phyloP scores from a whole-genome alignment of 1,284 basidiomycete species.

The Pascua guehoae region DNA sequence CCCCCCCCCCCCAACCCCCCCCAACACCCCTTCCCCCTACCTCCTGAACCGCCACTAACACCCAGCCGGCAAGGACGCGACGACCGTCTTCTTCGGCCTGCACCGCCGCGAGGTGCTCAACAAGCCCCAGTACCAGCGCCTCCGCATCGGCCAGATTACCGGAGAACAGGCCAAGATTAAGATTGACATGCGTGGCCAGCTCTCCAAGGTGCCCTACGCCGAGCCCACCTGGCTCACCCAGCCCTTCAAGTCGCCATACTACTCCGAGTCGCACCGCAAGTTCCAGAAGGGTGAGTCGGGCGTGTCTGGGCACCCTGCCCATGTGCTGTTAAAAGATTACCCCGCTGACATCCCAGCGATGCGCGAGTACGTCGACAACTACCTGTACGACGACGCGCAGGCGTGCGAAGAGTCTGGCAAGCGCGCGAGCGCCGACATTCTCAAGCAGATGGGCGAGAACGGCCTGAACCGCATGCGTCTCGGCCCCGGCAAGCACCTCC shows the following conservation, averaged over 20 bases:
- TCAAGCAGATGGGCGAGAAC: constrained; percentile 54
- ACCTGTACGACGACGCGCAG: constrained; percentile 56
- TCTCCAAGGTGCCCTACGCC: constrained; percentile 67
- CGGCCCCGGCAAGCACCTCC: constrained; percentile 72
- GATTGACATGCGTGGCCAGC: constrained; percentile 55
- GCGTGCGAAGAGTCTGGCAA: constrained; percentile 73
- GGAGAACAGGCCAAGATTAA: constrained; percentile 62
- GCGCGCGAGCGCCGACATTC: constrained; percentile 52
- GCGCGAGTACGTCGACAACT: constrained; percentile 58
- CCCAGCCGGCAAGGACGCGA: constrained; percentile 67
- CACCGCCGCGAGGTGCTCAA: constrained; percentile 77
- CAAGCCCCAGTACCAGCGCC: constrained; percentile 64
- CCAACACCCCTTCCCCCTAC: neutral
- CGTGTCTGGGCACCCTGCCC: too few relatives aligned
- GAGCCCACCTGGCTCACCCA: constrained; percentile 79
- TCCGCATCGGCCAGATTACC: constrained; percentile 67
- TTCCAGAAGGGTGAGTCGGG: constrained; percentile 49
- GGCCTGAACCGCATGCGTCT: constrained; percentile 86
- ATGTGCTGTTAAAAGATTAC: too few relatives aligned
- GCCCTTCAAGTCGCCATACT: constrained; percentile 80
- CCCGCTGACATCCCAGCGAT: constrained; percentile 33
- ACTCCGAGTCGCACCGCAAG: constrained; percentile 59
- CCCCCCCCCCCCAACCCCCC: neutral
- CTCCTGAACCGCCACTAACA: constrained; percentile 7
- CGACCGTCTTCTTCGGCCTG: constrained; percentile 78